These are phyloP conservation scores for Phlyctochytrium planicorne DNA, from an alignment of 192 early-diverging fungal species.

Conservation along the genomic window DNA sequence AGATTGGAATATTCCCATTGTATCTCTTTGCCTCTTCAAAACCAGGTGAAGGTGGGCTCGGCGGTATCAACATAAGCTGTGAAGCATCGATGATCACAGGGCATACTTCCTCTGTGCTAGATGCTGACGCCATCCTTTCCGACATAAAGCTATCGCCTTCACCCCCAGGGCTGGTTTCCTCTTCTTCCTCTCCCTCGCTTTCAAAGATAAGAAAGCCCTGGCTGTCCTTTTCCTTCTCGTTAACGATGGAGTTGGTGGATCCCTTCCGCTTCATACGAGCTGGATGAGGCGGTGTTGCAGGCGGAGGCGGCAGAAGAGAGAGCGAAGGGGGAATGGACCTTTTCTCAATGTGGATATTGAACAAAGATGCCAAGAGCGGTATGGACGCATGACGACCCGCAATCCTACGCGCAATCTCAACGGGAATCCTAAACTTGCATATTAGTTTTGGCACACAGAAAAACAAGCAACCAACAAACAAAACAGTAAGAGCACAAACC, in stretches of 20 bases:
- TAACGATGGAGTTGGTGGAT: background rate
- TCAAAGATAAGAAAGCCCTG: background rate
- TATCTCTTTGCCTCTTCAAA: too few relatives aligned
- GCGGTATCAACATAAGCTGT: constrained; percentile 10
- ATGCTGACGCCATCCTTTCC: background rate
- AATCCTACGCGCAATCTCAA: constrained; percentile 12
- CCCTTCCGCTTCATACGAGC: background rate
- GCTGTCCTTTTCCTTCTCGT: background rate
- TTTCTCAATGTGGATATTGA: background rate
- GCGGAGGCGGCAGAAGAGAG: background rate
- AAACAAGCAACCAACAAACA: background rate
- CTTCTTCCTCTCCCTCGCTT: constrained; percentile 11
- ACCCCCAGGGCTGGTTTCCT: constrained; percentile 2
- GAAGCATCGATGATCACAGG: constrained; percentile 19
- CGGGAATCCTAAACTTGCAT: constrained; percentile 17
- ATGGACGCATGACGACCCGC: background rate
- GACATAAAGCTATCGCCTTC: constrained; percentile 20
- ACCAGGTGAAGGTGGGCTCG: background rate
- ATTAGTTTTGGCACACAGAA: background rate
- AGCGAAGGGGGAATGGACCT: background rate
- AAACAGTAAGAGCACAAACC: constrained; percentile 4
- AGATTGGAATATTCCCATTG: constrained; percentile 24
- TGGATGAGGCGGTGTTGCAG: background rate
- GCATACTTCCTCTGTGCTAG: background rate
- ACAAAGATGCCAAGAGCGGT: background rate